These are phyloP conservation scores for Camptophora hylomeconis DNA, from an alignment of 2,329 filamentous ascomycete species.

Conservation along the genomic window DNA sequence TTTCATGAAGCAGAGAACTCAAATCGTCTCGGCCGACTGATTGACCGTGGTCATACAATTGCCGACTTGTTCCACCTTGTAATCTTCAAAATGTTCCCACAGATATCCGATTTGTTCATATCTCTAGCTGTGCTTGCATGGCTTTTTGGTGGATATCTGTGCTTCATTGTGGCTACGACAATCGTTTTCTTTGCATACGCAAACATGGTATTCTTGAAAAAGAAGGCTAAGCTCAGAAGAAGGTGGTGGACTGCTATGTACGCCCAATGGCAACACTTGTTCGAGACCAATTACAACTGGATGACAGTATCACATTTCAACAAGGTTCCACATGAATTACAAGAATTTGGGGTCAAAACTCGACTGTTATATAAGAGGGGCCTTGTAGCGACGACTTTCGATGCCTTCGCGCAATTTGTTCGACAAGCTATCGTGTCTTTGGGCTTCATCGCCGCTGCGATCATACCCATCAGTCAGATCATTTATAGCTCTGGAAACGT, in stretches of 20 bases:
- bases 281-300: slow-evolving; percentile 48
- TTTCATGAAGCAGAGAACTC: slow-evolving; percentile 56
- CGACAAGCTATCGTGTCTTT: slow-evolving; percentile 2
- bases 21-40: slow-evolving; percentile 50
- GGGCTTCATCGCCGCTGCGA: slow-evolving; percentile 31
- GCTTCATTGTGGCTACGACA: slow-evolving; percentile 34
- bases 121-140: slow-evolving; percentile 45
- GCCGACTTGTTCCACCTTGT: slow-evolving; percentile 47
- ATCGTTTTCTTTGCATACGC: slow-evolving; percentile 40
- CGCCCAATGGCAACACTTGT: slow-evolving; percentile 40
- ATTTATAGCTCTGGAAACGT: slow-evolving; percentile 36
- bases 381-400: slow-evolving; percentile 12
- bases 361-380: not conserved
- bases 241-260: slow-evolving; percentile 21
- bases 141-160: slow-evolving; percentile 51
- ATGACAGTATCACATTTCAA: slow-evolving; percentile 47
- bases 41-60: slow-evolving; percentile 50
- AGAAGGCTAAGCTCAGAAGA: slow-evolving; percentile 28
- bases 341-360: slow-evolving; percentile 29
- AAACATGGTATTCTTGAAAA: slow-evolving; percentile 27
- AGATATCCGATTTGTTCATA: slow-evolving; percentile 47
- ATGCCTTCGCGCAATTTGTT: slow-evolving; percentile 3
- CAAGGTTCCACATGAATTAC: slow-evolving; percentile 39
- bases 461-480: slow-evolving; percentile 43
- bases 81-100: slow-evolving; percentile 48